Base-by-base conservation (phyloP, 768 basidiomycete genomes). In the Tubosaeta brunneosetosa region DNA sequence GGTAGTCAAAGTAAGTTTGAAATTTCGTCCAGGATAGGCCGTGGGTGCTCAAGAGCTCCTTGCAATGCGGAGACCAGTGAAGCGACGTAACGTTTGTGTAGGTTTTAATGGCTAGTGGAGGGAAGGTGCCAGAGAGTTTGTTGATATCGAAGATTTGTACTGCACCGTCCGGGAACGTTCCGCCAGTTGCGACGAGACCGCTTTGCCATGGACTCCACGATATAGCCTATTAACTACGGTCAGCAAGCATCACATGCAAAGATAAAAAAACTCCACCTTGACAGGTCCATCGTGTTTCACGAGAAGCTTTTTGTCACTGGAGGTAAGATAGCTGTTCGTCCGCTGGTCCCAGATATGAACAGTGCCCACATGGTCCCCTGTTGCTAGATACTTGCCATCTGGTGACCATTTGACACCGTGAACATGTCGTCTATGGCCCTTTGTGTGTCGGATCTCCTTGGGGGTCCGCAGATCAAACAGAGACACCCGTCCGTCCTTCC, bases 41-140 rank as follows among this genome's bases (percentile, higher is more conserved):
- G 60, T 93, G 89, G 3, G 90, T 88, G 40, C 83, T 88, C n/a
- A 95, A 69, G 33, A 97, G 69, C 61, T 95, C 93, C 58, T 90
- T 91, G 61, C 84, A 84, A 55, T 91, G 86, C 4, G 84, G 81
- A 14, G 90, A 88, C 73, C 81, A 88, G 55, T 79, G 75, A 49
- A 83, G 73, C 16, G 78, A 84, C 45, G 81, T 84, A 48, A 85
- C 75, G 64, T 78, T 81, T 13, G 81, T 78, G 47, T 71, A 66
- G 17, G 72, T 63, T 34, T 61, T 46, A 49, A 78, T 65, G 32
- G 78, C 77, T 16, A 77, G 65, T 4, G 83, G 80, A 37, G 77
- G 73, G 11, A 72, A 73, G 7, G 75, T 71, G 11, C 75, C 68
- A 4, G 81, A 79, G 42, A 62, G 40, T 43, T 71, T 71, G 25